Conservation (phyloP, 2,329 filamentous ascomycete species). For the Thelonectria discophora region DNA sequence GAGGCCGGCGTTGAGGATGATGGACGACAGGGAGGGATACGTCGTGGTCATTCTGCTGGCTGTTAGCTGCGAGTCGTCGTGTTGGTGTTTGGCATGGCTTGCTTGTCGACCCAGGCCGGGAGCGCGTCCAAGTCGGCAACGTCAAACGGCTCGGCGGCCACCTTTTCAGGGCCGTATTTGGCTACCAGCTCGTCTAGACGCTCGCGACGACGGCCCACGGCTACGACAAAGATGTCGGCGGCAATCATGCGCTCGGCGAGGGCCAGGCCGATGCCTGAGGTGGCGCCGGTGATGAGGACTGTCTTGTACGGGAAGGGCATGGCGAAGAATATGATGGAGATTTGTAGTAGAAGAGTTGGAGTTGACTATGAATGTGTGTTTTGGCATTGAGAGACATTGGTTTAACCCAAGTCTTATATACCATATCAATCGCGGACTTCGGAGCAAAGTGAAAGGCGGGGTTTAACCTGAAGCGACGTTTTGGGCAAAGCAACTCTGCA, state of each 20-base stretch:
- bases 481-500: background rate
- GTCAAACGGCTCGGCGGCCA: slow-evolving; percentile 49
- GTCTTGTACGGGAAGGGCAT: slow-evolving; percentile 66
- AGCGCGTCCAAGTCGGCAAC: slow-evolving; percentile 52
- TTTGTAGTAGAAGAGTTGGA: background rate
- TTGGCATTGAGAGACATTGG: background rate
- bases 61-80: background rate
- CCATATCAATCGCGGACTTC: background rate
- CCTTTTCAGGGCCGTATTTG: slow-evolving; percentile 52
- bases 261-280: slow-evolving; percentile 29
- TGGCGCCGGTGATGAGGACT: slow-evolving; percentile 56
- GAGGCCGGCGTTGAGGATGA: slow-evolving; percentile 65
- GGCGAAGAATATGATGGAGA: slow-evolving; percentile 6
- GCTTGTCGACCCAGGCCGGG: slow-evolving; percentile 24
- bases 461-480: background rate
- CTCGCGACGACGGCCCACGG: slow-evolving; percentile 56
- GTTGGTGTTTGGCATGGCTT: background rate
- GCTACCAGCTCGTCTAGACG: slow-evolving; percentile 57
- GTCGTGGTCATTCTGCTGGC: slow-evolving; percentile 9
- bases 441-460: background rate
- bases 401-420: background rate
- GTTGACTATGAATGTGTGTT: background rate
- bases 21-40: slow-evolving; percentile 46
- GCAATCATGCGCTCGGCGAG: slow-evolving; percentile 49
- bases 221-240: slow-evolving; percentile 54